Evolutionary conservation across 768 basidiomycete genomes (phyloP).

Genomic region (Suillus placidus): DNA sequence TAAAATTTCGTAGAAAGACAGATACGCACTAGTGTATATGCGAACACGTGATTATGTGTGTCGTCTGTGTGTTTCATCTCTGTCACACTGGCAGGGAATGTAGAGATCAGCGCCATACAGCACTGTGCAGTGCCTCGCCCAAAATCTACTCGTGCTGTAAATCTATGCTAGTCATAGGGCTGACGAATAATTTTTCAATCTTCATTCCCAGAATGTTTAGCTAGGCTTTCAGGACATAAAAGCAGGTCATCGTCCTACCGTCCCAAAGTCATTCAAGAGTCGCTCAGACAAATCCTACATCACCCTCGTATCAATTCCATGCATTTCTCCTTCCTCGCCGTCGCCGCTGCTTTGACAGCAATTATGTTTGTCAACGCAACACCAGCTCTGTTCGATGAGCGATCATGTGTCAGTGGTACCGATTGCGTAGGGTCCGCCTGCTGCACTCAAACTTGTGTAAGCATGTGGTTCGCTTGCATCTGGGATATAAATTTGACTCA

Average conservation of each 20-base stretch:
- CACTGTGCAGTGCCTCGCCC: neutral
- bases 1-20: neutral
- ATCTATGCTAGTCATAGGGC: neutral
- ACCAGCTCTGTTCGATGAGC: neutral
- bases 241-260: neutral
- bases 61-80: neutral
- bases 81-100: neutral
- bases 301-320: neutral
- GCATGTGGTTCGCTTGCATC: neutral
- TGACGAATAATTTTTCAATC: neutral
- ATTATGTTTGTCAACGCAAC: neutral
- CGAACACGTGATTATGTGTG: neutral
- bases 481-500: neutral
- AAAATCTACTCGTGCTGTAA: neutral
- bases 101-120: neutral
- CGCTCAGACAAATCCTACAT: neutral
- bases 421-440: neutral
- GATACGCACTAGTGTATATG: neutral
- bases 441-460: neutral
- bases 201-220: neutral
- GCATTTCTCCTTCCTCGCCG: neutral
- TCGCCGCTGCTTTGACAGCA: neutral
- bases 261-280: neutral
- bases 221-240: neutral
- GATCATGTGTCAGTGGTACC: neutral